phyloP scores from a whole-genome alignment of 2,329 filamentous ascomycete genomes.

The Aspergillus sp. region DNA sequence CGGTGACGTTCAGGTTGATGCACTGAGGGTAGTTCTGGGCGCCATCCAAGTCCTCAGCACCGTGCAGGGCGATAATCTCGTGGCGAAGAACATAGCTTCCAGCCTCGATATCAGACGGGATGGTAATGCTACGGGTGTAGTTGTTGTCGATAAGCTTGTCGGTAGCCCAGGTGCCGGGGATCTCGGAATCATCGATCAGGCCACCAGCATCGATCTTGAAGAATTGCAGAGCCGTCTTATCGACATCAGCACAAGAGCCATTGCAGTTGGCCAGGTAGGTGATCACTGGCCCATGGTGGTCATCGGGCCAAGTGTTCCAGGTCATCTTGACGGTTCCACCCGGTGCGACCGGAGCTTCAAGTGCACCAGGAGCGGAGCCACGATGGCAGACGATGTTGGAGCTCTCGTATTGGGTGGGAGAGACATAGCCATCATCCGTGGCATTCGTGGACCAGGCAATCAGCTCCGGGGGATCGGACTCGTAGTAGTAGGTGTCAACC shows the following conservation, averaged over 20 bases:
- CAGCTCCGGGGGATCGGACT: constrained; percentile 36
- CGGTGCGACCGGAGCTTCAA: constrained; percentile 56
- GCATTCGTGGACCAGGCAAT: constrained; percentile 58
- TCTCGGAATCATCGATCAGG: constrained; percentile 45
- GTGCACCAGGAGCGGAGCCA: constrained; percentile 52
- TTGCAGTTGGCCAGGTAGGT: constrained; percentile 62
- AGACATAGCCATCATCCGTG: constrained; percentile 56
- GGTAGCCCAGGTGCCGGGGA: constrained; percentile 55
- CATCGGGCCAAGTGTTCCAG: constrained; percentile 65
- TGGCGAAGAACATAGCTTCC: constrained; percentile 55
- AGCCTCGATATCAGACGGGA: constrained; percentile 47
- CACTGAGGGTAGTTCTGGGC: constrained; percentile 57
- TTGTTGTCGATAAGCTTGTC: constrained; percentile 54
- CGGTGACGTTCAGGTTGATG: constrained; percentile 60
- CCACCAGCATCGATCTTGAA: constrained; percentile 64
- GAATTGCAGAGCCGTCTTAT: constrained; percentile 55
- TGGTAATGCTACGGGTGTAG: constrained; percentile 48
- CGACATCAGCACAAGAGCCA: constrained; percentile 54
- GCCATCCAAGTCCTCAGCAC: constrained; percentile 42
- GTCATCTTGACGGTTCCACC: constrained; percentile 58
- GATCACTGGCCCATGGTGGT: constrained; percentile 63
- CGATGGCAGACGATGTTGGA: constrained; percentile 63
- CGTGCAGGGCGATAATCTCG: constrained; percentile 55
- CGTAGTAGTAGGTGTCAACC: constrained; percentile 33
- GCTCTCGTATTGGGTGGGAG: constrained; percentile 40